A percentile compares a stretch with the other conserved stretches of the same genome.
Evolutionary conservation across 768 basidiomycete species (phyloP).

Genomic region (Mycena epipterygia): DNA sequence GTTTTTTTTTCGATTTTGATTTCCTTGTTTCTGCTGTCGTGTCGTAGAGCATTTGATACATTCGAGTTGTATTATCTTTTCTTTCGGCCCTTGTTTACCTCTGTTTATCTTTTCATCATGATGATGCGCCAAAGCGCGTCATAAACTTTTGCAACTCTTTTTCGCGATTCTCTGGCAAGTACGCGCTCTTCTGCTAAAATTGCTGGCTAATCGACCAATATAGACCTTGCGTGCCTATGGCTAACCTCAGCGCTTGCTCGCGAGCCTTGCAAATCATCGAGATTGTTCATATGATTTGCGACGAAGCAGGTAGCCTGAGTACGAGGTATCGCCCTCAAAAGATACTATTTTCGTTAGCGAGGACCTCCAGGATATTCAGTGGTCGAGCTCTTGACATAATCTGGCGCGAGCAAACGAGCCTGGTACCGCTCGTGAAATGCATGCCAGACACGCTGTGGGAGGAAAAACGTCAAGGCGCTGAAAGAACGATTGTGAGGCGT

Average conservation of each 20-base stretch:
- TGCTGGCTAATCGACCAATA: too few relatives aligned
- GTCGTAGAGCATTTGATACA: too few relatives aligned
- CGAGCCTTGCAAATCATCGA: conserved; percentile 18
- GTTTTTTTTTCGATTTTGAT: too few relatives aligned
- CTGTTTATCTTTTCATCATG: too few relatives aligned
- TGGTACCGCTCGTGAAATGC: conserved; percentile 26
- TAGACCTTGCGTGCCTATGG: too few relatives aligned
- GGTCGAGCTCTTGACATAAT: conserved; percentile 21
- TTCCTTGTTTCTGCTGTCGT: too few relatives aligned
- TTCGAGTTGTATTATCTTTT: too few relatives aligned
- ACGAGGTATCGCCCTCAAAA: not conserved
- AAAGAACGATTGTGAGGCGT: conserved; percentile 9
- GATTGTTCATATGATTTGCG: conserved; percentile 28
- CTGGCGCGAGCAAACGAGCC: not conserved
- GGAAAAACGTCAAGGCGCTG: not conserved
- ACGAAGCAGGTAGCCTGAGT: not conserved
- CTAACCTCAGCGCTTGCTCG: conserved; percentile 9
- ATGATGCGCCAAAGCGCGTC: too few relatives aligned
- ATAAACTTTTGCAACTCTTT: too few relatives aligned
- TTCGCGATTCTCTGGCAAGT: too few relatives aligned
- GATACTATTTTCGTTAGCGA: conserved; percentile 1
- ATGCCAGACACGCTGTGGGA: conserved; percentile 31
- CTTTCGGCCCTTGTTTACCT: too few relatives aligned
- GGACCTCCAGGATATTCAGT: conserved; percentile 14
- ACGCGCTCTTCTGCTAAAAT: too few relatives aligned